Percentiles rank a stretch among this genome's conserved stretches.
Conservation (phyloP, 2,329 filamentous ascomycete species). For the Talaromyces sp. region DNA sequence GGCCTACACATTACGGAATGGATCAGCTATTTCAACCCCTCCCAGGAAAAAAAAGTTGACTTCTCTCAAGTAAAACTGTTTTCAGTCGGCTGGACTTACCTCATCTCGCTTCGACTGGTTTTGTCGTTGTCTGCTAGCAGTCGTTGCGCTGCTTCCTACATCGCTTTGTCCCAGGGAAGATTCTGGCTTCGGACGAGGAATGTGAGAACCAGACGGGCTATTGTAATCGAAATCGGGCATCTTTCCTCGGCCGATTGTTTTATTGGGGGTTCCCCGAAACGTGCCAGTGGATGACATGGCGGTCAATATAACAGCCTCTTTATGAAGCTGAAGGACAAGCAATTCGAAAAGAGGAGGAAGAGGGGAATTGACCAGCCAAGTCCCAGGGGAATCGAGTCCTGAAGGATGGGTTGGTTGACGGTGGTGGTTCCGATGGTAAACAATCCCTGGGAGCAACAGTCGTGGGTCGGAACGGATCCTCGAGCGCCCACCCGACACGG, state of each 20-base stretch:
- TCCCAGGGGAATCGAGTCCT: neutral
- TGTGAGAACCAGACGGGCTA: constrained; percentile 48
- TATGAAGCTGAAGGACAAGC: neutral
- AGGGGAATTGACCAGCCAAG: neutral
- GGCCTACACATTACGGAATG: constrained; percentile 53
- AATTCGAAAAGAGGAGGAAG: neutral
- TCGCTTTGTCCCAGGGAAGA: constrained; percentile 42
- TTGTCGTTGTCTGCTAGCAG: constrained; percentile 77
- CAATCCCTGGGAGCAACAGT: constrained; percentile 11
- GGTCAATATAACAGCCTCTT: constrained; percentile 5
- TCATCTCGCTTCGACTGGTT: constrained; percentile 98
- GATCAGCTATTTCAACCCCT: neutral
- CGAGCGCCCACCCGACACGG: neutral
- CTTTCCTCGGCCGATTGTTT: constrained; percentile 50
- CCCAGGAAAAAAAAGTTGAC: constrained; percentile 4
- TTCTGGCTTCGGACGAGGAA: constrained; percentile 59
- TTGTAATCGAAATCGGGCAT: constrained; percentile 47
- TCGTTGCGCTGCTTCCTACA: constrained; percentile 65
- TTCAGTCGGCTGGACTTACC: constrained; percentile 48
- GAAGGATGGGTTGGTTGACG: neutral
- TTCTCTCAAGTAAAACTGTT: constrained; percentile 5
- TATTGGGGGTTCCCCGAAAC: constrained; percentile 52
- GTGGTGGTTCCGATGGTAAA: constrained; percentile 7
- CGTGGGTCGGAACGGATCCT: constrained; percentile 10
- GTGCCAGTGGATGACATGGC: constrained; percentile 58